phyloP scores from a whole-genome alignment of 768 basidiomycete species.

The Hortiboletus flavorubellus region DNA sequence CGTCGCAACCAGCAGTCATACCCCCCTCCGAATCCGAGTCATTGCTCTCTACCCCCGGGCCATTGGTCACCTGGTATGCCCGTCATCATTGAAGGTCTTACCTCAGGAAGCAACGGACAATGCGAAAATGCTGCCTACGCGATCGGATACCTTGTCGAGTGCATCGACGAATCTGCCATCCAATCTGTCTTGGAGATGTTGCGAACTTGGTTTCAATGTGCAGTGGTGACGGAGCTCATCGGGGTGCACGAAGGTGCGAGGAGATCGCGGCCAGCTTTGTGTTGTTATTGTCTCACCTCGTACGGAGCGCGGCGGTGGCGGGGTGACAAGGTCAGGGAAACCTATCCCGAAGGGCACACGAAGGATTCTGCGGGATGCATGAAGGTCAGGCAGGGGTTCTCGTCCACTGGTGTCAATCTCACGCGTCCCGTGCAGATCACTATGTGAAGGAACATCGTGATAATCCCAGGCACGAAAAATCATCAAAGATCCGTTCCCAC shows the following conservation, averaged over 20 bases:
- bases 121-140: slow-evolving; percentile 94
- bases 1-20: too few species aligned
- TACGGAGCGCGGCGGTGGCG: slow-evolving; percentile 54
- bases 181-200: slow-evolving; percentile 58
- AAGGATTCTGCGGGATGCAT: slow-evolving; percentile 55
- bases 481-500: too few species aligned
- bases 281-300: slow-evolving; percentile 72
- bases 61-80: slow-evolving; percentile 63
- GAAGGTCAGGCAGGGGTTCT: too few species aligned
- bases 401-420: too few species aligned
- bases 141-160: slow-evolving; percentile 90
- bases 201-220: slow-evolving; percentile 49
- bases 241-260: slow-evolving; percentile 56
- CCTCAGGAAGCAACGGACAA: slow-evolving; percentile 91
- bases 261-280: slow-evolving; percentile 73
- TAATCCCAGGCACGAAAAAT: too few species aligned
- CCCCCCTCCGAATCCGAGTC: too few species aligned
- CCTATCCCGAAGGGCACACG: slow-evolving; percentile 65
- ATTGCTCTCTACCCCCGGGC: too few species aligned
- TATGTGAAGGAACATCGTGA: too few species aligned
- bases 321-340: slow-evolving; percentile 73
- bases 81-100: slow-evolving; percentile 88
- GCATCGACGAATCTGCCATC: slow-evolving; percentile 77
- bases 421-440: too few species aligned
- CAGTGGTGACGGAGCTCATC: slow-evolving; percentile 89